Base-by-base conservation (phyloP, 2,329 filamentous ascomycete genomes). In the Botrytis cinerea region DNA sequence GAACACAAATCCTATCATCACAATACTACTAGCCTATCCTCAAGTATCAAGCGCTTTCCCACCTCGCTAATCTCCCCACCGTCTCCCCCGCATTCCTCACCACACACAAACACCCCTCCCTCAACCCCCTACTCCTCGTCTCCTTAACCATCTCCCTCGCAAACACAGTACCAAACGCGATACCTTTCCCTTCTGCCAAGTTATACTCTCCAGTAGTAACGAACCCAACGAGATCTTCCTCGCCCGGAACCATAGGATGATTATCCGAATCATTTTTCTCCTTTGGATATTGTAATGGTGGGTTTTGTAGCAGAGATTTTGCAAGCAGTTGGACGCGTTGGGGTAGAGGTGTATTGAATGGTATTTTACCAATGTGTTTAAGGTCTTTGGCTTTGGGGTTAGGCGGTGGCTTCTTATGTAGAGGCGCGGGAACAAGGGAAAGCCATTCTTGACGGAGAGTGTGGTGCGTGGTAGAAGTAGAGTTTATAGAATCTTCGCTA, bases 121-220 rank as follows among this genome's bases (percentile, higher is more conserved):
- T 82, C 4, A 8, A 10, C 79, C 57, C 76, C 5, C 74, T 76
- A 4, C 73, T 77, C 48, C 74, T 75, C 20, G 84, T 59, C 35
- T 83, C 81, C 72, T 85, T 82, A 5, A 87, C 74, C 1, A 92
- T 86, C 81, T 86, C 91, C 8, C 85, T 84, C 0, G 91, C 84
- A 22, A 89, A 84, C 40, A 98, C 80, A 68, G 88, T 91, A 0
- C 92, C 96, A 74, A 98, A 86, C 0, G 91, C 95, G 25, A 90
- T 90, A 0, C 92, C 93, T 76, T 87, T 88, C 0, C 95, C 96
- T 76, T 92, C 89, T 2, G 89, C 88, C 2, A 98, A 87, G 78
- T 92, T 94, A 81, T 92, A 97, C 69, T 93, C 91, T 0, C 95
- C 96, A 1, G 92, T 92, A 2, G 94, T 98, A 38, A 98, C 91